phyloP scores from a whole-genome alignment of 163 green algal species.

The Botryococcus braunii region DNA sequence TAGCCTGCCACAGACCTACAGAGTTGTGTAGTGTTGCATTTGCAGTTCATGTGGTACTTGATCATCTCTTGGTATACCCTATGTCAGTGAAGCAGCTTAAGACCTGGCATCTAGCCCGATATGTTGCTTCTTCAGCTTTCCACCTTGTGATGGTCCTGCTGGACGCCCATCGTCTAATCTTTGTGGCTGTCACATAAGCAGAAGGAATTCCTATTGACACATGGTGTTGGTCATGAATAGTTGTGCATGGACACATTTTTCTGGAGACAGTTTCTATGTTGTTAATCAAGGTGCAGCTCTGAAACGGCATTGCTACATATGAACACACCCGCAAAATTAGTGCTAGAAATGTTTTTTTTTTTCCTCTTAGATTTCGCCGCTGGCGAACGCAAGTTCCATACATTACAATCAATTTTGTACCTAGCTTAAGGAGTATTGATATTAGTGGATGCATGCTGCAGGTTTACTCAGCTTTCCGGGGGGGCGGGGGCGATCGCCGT shows the following conservation, averaged over 20 bases:
- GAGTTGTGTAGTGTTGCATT: no score
- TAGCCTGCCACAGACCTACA: no score
- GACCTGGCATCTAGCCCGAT: background rate
- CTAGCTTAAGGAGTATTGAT: background rate
- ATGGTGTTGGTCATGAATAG: no score
- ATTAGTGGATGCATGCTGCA: conserved; percentile 3
- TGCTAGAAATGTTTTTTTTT: background rate
- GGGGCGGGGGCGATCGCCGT: conserved; percentile 18
- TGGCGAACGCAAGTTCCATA: background rate
- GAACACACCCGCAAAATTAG: background rate
- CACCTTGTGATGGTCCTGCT: no score
- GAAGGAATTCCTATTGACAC: no score
- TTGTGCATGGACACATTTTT: no score
- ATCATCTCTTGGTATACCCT: background rate
- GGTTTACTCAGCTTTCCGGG: conserved; percentile 40
- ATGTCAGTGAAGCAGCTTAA: background rate
- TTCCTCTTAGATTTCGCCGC: background rate
- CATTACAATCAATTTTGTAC: background rate
- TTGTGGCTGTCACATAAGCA: no score
- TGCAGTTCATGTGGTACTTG: no score
- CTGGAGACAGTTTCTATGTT: no score
- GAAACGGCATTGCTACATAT: background rate
- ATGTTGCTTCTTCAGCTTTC: no score
- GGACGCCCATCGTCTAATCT: background rate
- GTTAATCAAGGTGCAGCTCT: no score